Conservation (phyloP, 2,329 filamentous ascomycete species). For the Lachnellula suecica region DNA sequence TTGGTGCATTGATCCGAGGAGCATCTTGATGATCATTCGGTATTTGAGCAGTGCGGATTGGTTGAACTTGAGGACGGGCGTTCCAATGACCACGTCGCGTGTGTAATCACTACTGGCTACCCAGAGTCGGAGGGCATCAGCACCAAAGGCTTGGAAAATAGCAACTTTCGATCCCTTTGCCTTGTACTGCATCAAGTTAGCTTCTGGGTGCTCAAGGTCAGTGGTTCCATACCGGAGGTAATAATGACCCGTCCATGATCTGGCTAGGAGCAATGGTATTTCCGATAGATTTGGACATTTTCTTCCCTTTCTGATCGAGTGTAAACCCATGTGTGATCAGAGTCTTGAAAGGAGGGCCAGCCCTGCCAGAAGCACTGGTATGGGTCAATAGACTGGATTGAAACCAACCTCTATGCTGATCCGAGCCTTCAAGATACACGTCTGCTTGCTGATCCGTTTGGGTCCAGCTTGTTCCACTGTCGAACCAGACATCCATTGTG, state of each 20-base stretch:
- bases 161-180: conserved; percentile 43
- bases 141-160: conserved; percentile 70
- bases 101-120: conserved; percentile 91
- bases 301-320: conserved; percentile 84
- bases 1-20: conserved; percentile 71
- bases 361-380: conserved; percentile 44
- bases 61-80: conserved; percentile 72
- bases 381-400: conserved; percentile 92
- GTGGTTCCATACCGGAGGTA: conserved; percentile 55
- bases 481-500: conserved; percentile 99
- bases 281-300: conserved; percentile 97
- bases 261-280: conserved; percentile 80
- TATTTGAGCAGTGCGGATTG: conserved; percentile 82
- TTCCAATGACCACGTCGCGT: conserved; percentile 79
- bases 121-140: conserved; percentile 88
- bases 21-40: conserved; percentile 85
- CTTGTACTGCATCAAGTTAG: conserved; percentile 36
- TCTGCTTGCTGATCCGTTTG: conserved; percentile 63
- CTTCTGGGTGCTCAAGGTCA: neutral
- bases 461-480: conserved; percentile 93
- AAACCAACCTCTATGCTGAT: conserved; percentile 98
- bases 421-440: conserved; percentile 89
- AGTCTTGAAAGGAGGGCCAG: conserved; percentile 73
- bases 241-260: conserved; percentile 80
- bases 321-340: conserved; percentile 97